Conservation (phyloP, 257 asterid genomes). For the Nyctanthes arbortristis region DNA sequence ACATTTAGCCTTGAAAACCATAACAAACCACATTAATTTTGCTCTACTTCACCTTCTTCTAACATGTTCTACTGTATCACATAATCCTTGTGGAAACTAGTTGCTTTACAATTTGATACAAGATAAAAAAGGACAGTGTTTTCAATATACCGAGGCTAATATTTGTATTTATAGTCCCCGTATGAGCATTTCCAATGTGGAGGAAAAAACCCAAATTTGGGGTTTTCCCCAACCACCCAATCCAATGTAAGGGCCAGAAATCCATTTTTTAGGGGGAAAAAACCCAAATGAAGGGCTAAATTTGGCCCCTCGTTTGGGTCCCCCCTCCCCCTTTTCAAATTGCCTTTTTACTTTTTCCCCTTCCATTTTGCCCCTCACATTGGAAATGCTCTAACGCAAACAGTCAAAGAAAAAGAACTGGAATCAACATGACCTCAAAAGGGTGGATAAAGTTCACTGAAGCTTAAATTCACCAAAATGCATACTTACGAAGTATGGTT, state of each 20-base stretch:
- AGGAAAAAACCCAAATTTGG: too few relatives aligned
- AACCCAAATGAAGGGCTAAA: too few relatives aligned
- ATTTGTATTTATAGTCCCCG: neutral
- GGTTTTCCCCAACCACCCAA: too few relatives aligned
- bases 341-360: too few relatives aligned
- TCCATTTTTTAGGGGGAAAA: too few relatives aligned
- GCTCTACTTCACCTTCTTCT: neutral
- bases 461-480: conserved; percentile 18
- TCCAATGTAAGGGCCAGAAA: too few relatives aligned
- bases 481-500: conserved; percentile 78
- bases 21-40: neutral
- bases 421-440: conserved; percentile 4
- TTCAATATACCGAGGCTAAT: neutral
- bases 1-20: neutral
- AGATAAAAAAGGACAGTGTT: neutral
- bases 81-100: neutral
- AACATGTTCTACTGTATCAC: neutral
- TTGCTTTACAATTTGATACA: neutral
- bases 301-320: too few relatives aligned
- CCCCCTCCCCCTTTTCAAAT: too few relatives aligned
- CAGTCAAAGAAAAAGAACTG: conserved; percentile 2
- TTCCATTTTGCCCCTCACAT: too few relatives aligned
- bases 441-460: too few relatives aligned
- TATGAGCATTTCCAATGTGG: too few relatives aligned
- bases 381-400: too few relatives aligned